Conservation (phyloP, 768 basidiomycete genomes). For the Agaricus blazei region DNA sequence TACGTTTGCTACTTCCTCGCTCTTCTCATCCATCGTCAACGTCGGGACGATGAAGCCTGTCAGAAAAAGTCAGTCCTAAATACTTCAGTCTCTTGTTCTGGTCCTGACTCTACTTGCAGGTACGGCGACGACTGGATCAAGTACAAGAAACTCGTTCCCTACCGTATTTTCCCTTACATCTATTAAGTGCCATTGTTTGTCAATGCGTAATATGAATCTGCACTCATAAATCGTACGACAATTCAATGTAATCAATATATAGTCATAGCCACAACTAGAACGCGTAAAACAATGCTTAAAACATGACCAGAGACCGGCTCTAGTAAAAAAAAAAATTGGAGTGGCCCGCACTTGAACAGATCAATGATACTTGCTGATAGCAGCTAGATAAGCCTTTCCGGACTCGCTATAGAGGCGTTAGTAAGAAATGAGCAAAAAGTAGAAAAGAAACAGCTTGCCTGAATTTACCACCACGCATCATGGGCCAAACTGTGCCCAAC, state of each 20-base stretch:
- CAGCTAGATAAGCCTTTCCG: constrained; percentile 34
- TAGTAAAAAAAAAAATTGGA: neutral
- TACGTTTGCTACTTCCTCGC: constrained; percentile 87
- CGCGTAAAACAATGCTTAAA: too few species aligned
- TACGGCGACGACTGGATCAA: constrained; percentile 93
- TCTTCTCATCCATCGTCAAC: constrained; percentile 86
- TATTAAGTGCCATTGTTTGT: constrained; percentile 40
- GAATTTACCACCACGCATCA: constrained; percentile 30
- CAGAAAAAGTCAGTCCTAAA: constrained; percentile 63
- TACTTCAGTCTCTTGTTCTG: neutral
- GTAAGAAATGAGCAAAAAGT: neutral
- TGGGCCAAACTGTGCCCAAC: constrained; percentile 41
- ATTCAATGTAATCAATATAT: too few species aligned
- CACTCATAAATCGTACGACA: too few species aligned
- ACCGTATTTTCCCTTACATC: constrained; percentile 79
- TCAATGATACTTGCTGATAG: constrained; percentile 33
- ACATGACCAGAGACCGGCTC: too few species aligned
- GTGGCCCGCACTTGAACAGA: neutral
- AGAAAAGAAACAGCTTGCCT: constrained; percentile 21
- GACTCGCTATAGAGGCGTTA: constrained; percentile 25
- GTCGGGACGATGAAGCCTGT: constrained; percentile 89
- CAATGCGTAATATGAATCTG: neutral
- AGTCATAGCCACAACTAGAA: too few species aligned
- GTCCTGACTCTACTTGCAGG: constrained; percentile 31
- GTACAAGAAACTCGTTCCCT: constrained; percentile 85